Evolutionary conservation across 352 stramenopile species (phyloP).

Genomic region (Phytopythium litorale): DNA sequence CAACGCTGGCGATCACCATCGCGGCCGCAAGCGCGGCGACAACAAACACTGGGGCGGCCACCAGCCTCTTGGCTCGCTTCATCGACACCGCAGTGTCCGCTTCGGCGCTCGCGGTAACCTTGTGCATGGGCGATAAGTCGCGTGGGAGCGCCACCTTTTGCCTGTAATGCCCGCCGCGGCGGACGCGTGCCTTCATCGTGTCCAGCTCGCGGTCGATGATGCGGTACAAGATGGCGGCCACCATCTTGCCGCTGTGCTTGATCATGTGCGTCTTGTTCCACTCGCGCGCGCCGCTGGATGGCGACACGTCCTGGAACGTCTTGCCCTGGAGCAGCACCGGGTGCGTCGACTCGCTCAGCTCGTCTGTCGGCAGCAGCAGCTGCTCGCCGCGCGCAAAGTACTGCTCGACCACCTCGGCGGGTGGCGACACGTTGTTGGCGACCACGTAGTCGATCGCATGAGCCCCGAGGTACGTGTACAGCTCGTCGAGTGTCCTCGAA

Average conservation of each 20-base stretch:
- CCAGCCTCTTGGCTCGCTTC: not conserved
- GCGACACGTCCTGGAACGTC: constrained; percentile 62
- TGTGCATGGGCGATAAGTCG: not conserved
- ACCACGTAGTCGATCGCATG: constrained; percentile 85
- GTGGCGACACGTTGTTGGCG: constrained; percentile 69
- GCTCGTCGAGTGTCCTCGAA: constrained; percentile 54
- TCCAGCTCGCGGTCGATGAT: constrained; percentile 86
- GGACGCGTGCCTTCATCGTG: constrained; percentile 7
- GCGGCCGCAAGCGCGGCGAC: not conserved
- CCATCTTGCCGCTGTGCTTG: constrained; percentile 74
- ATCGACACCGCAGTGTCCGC: not conserved
- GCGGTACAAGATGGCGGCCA: constrained; percentile 78
- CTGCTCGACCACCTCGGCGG: constrained; percentile 44
- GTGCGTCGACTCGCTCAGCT: constrained; percentile 47
- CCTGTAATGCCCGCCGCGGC: constrained; percentile 8
- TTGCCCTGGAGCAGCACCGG: constrained; percentile 74
- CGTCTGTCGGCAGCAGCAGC: constrained; percentile 61
- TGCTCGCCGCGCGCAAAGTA: constrained; percentile 74
- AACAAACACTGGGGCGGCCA: not conserved
- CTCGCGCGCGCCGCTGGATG: constrained; percentile 21
- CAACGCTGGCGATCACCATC: not conserved
- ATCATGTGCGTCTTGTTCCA: constrained; percentile 87
- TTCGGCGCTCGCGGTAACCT: not conserved
- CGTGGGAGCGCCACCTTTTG: constrained; percentile 10
- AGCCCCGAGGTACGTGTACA: constrained; percentile 64